Percentiles rank a stretch among this genome's conserved stretches.
phyloP scores from a whole-genome alignment of 2,329 filamentous ascomycete genomes.

The Sclerotinia sclerotiorum region DNA sequence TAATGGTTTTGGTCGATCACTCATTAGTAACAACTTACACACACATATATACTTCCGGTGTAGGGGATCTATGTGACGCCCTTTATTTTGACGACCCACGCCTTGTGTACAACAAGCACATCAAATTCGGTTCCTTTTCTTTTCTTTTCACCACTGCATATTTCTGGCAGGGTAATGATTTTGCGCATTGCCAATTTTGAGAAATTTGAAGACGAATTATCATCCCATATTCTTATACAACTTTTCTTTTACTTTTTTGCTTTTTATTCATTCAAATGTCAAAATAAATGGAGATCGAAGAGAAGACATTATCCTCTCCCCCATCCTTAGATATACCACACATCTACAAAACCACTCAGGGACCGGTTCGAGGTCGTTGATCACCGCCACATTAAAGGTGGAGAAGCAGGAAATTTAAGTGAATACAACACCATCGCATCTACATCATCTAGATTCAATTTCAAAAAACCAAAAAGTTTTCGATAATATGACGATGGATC shows the following conservation, averaged over 20 bases:
- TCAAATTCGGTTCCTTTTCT: conserved; percentile 11
- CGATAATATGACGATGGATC: background rate
- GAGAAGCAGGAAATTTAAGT: background rate
- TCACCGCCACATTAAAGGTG: background rate
- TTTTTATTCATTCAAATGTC: background rate
- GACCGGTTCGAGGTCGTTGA: background rate
- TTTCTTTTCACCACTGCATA: conserved; percentile 7
- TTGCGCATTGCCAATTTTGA: background rate
- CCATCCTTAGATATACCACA: background rate
- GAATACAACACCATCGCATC: background rate
- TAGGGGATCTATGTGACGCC: conserved; percentile 23
- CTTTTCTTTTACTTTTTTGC: no score
- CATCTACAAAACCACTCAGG: background rate
- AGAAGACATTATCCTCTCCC: background rate
- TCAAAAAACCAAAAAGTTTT: background rate
- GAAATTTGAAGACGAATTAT: background rate
- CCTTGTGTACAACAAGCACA: conserved; percentile 23
- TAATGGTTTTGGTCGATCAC: conserved; percentile 4
- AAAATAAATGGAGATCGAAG: conserved; percentile 14
- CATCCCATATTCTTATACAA: background rate
- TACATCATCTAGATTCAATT: background rate
- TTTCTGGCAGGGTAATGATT: conserved; percentile 10
- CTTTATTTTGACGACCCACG: conserved; percentile 23
- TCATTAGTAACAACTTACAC: conserved; percentile 14
- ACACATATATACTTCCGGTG: conserved; percentile 10